These are phyloP conservation scores for Talaromyces amestolkiae DNA, from an alignment of 2,329 filamentous ascomycete species.

Conservation along the genomic window DNA sequence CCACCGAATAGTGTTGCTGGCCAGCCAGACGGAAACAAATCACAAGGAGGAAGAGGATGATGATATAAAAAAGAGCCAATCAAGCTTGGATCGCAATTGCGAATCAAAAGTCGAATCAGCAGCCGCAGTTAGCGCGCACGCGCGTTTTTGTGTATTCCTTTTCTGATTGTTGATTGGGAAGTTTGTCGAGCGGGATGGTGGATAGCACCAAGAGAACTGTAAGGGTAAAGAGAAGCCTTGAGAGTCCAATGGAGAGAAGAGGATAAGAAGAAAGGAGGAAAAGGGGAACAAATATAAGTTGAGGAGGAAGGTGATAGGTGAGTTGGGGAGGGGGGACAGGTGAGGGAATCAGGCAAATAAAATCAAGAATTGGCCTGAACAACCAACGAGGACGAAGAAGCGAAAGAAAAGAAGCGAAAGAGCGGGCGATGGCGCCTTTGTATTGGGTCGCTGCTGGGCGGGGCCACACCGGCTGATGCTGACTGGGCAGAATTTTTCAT, in stretches of 20 bases:
- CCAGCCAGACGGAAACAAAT: conserved; percentile 16
- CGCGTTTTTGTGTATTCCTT: neutral
- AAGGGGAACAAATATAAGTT: conserved; percentile 11
- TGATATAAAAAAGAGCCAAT: conserved; percentile 1
- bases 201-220: conserved; percentile 23
- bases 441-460: conserved; percentile 28
- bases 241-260: conserved; percentile 19
- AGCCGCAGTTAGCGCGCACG: conserved; percentile 11
- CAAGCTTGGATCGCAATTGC: conserved; percentile 5
- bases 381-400: conserved; percentile 45
- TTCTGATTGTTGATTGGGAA: conserved; percentile 4
- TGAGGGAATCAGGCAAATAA: conserved; percentile 5
- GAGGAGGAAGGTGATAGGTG: conserved; percentile 8
- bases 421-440: conserved; percentile 43
- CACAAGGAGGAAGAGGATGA: conserved; percentile 1
- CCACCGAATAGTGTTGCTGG: conserved; percentile 5
- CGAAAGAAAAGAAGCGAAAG: conserved; percentile 37
- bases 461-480: conserved; percentile 24
- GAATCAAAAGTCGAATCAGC: neutral
- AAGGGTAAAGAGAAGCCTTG: neutral
- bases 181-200: conserved; percentile 23
- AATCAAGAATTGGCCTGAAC: conserved; percentile 22
- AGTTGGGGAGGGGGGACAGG: neutral
- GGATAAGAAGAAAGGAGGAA: conserved; percentile 10
- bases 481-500: conserved; percentile 21